Evolutionary conservation across 2,329 filamentous ascomycete genomes (phyloP).

Genomic region (Aspergillus sp.): DNA sequence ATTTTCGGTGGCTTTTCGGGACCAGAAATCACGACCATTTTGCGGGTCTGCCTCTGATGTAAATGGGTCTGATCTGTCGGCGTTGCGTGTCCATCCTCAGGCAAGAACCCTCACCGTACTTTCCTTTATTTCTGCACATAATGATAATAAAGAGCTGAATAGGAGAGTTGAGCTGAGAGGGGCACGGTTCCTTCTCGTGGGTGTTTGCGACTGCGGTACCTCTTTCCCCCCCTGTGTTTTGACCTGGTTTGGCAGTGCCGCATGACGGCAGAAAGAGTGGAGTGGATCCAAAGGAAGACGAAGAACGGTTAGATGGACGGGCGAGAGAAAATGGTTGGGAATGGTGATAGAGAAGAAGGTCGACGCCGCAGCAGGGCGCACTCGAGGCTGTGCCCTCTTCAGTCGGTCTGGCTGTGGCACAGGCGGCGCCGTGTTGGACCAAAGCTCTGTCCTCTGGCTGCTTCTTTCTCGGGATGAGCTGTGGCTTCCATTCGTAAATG

Average conservation of each 20-base stretch:
- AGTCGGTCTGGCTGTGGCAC: neutral
- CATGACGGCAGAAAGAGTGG: neutral
- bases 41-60: neutral
- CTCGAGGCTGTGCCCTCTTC: neutral
- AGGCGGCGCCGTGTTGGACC: neutral
- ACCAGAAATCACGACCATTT: neutral
- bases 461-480: neutral
- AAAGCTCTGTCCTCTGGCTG: neutral
- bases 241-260: neutral
- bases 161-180: neutral
- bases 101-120: neutral
- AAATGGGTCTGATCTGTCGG: neutral
- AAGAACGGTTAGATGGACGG: neutral
- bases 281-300: neutral
- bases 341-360: neutral
- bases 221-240: neutral
- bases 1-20: neutral
- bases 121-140: neutral
- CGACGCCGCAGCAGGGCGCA: constrained; percentile 4
- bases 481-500: neutral
- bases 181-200: neutral
- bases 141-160: neutral
- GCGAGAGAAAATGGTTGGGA: neutral
- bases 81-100: neutral
- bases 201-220: neutral